Evolutionary conservation across 2,329 filamentous ascomycete genomes (phyloP), one percentile per base, ranked within the genome.

Genomic region (Ophiosphaerella korrae): DNA sequence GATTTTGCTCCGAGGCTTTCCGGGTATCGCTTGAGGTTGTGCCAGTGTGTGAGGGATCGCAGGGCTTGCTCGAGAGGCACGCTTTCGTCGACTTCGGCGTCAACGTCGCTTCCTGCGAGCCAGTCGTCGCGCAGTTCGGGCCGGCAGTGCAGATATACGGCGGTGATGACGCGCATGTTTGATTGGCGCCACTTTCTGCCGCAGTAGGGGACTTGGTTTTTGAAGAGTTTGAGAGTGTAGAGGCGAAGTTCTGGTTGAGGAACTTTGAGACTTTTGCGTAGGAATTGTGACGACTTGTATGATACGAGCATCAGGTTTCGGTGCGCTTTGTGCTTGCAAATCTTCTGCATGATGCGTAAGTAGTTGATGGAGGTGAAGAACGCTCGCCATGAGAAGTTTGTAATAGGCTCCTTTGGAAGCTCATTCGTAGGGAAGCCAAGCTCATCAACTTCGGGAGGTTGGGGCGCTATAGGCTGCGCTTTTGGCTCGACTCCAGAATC

Each of bases 131-230:
- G 84, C 39, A 99, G 81, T 72, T 97, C 93, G 0, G 93, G 93
- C 7, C 92, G 84, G 68, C 93, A 96, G 75, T 96, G 90, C 42
- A 99, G 80, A 74, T 97, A 99, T 1, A 99, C 90, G 3, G 92
- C 92, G 0, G 94, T 99, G 69, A 99, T 99, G 67, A 97, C 92
- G 48, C 93, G 89, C 94, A 99, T 99, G 74, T 99, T 97, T 63
- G 87, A 87, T 77, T 97, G 94, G 12, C 94, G 87, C 94, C 94
- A 99, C 77, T 99, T 99, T 37, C 94, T 88, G 18, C 94, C 93
- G 74, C 93, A 97, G 79, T 96, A 99, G 1, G 94, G 94, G 4
- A 99, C 94, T 74, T 99, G 94, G 53, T 92, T 94, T 75, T 99
- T 99, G 86, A 97, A 97, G 0, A 99, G 83, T 76, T 99, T 99